Percentiles rank a stretch among this genome's conserved stretches.
Evolutionary conservation across 2,329 filamentous ascomycete genomes (phyloP).

Genomic region (Aspergillus caelatus): DNA sequence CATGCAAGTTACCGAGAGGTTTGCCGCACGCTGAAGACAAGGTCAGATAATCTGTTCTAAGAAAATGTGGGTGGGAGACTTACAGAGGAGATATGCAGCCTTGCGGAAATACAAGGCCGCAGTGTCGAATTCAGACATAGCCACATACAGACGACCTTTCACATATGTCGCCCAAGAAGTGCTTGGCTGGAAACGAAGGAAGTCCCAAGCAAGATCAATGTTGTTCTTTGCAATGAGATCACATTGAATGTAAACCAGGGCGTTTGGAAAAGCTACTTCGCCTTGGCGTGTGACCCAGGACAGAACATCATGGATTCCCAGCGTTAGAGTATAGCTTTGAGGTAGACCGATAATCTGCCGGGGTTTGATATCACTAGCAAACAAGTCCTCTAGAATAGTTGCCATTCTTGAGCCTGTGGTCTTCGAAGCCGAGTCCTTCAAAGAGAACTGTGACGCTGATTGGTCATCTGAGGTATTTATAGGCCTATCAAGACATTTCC

Average conservation of each 20-base stretch:
- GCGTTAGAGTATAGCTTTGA: constrained; percentile 46
- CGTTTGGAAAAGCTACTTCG: constrained; percentile 58
- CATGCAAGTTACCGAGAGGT: constrained; percentile 47
- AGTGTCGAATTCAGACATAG: constrained; percentile 70
- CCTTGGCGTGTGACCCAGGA: constrained; percentile 55
- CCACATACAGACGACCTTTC: constrained; percentile 76
- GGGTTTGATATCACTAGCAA: constrained; percentile 48
- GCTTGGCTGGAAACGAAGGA: constrained; percentile 65
- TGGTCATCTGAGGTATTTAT: constrained; percentile 26
- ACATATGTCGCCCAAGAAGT: constrained; percentile 72
- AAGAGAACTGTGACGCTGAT: constrained; percentile 26
- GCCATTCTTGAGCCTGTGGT: constrained; percentile 29
- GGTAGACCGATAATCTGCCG: constrained; percentile 42
- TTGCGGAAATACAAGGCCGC: constrained; percentile 79
- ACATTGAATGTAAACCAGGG: constrained; percentile 68
- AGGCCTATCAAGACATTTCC: constrained; percentile 34
- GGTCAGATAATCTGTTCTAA: constrained; percentile 22
- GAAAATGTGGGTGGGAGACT: constrained; percentile 40
- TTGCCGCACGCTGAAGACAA: constrained; percentile 43
- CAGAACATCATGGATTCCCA: constrained; percentile 48
- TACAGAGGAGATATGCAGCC: constrained; percentile 80
- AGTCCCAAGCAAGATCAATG: constrained; percentile 66
- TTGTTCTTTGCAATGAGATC: constrained; percentile 70
- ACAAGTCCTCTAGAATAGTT: constrained; percentile 49
- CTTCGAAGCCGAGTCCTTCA: constrained; percentile 27